Evolutionary conservation across 805 yeast species (phyloP).

Genomic region (Maudiozyma serrabonitensis): DNA sequence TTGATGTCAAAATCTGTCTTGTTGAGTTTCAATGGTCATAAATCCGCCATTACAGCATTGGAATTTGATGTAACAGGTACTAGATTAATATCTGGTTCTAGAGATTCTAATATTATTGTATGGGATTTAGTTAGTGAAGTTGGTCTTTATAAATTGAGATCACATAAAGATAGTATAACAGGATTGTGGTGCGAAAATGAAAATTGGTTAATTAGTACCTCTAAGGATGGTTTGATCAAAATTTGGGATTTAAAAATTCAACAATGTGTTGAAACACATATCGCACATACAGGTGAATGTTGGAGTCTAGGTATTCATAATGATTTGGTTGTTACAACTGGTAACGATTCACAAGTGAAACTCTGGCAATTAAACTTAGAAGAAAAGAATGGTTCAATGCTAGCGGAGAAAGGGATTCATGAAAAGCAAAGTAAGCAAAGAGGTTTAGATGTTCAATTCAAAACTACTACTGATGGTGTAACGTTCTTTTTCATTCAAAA

Average conservation of each 20-base stretch:
- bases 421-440: conserved; percentile 72
- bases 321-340: conserved; percentile 53
- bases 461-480: conserved; percentile 16
- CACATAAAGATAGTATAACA: conserved; percentile 85
- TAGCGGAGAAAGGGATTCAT: conserved; percentile 53
- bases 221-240: conserved; percentile 87
- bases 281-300: conserved; percentile 89
- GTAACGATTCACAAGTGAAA: conserved; percentile 73
- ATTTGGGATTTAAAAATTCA: conserved; percentile 87
- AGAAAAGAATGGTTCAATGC: conserved; percentile 35
- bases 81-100: conserved; percentile 73
- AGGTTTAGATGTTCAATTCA: conserved; percentile 51
- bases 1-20: conserved; percentile 65
- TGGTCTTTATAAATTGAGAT: conserved; percentile 76
- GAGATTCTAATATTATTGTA: conserved; percentile 71
- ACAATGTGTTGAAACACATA: conserved; percentile 89
- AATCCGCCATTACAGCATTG: conserved; percentile 60
- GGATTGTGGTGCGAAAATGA: conserved; percentile 51
- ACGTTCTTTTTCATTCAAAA: conserved; percentile 60
- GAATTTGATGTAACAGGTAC: conserved; percentile 77
- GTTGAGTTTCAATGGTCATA: conserved; percentile 85
- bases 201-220: conserved; percentile 61
- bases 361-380: conserved; percentile 66
- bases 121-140: conserved; percentile 95
- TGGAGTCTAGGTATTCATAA: conserved; percentile 62